These are phyloP conservation scores for Candida glaebosa DNA, from an alignment of 805 yeast genomes.

Conservation along the genomic window DNA sequence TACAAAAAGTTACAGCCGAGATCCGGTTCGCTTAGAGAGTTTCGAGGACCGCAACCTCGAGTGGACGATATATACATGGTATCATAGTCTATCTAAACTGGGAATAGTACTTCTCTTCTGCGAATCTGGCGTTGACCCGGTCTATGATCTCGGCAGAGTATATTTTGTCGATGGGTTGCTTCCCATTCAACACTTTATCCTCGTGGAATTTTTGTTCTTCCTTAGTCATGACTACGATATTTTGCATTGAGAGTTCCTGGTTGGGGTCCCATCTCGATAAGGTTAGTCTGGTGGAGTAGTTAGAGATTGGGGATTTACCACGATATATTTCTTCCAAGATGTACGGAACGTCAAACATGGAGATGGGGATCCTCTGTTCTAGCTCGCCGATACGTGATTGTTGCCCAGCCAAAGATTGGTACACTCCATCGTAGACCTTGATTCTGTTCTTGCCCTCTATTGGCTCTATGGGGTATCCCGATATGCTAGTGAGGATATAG, in stretches of 20 bases:
- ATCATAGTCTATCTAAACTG: slow-evolving; percentile 31
- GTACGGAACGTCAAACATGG: slow-evolving; percentile 72
- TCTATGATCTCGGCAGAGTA: slow-evolving; percentile 59
- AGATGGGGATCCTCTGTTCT: slow-evolving; percentile 74
- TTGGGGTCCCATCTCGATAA: slow-evolving; percentile 82
- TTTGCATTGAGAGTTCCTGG: slow-evolving; percentile 63
- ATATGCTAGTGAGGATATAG: slow-evolving; percentile 68
- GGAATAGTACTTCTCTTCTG: slow-evolving; percentile 72
- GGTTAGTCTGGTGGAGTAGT: slow-evolving; percentile 74
- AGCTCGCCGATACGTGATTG: slow-evolving; percentile 69
- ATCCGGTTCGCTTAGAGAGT: background rate
- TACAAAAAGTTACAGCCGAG: background rate
- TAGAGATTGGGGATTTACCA: slow-evolving; percentile 86
- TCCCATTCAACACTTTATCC: slow-evolving; percentile 64
- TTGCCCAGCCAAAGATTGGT: slow-evolving; percentile 84
- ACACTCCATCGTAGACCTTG: slow-evolving; percentile 79
- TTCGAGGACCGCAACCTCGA: background rate
- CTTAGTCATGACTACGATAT: slow-evolving; percentile 82
- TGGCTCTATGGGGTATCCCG: slow-evolving; percentile 90
- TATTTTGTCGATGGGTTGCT: slow-evolving; percentile 58
- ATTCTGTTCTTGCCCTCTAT: slow-evolving; percentile 85
- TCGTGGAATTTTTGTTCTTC: slow-evolving; percentile 86
- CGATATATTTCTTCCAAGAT: slow-evolving; percentile 88
- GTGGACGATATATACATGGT: background rate
- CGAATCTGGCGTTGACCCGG: slow-evolving; percentile 58